Evolutionary conservation across 805 yeast species (phyloP).

Genomic region (baker's yeast (Saccharomyces cerevisiae)): DNA sequence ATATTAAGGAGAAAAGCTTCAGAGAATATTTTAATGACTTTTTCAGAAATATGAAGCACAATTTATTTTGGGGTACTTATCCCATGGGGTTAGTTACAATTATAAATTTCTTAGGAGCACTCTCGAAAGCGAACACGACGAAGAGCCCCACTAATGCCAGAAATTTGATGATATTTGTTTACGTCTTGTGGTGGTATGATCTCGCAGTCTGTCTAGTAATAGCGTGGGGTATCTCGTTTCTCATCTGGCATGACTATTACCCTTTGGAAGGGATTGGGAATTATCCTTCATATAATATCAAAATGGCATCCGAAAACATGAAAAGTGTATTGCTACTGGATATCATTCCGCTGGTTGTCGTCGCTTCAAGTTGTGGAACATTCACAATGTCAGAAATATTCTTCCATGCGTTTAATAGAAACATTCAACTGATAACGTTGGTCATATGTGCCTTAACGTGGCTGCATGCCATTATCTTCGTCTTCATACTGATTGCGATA

Average conservation of each 20-base stretch:
- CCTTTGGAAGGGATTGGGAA: conserved; percentile 20
- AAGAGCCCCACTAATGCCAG: conserved; percentile 6
- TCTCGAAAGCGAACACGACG: conserved; percentile 31
- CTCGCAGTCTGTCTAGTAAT: conserved; percentile 45
- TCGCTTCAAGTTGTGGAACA: conserved; percentile 59
- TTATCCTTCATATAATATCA: conserved; percentile 3
- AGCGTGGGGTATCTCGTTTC: conserved; percentile 53
- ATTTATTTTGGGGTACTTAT: conserved; percentile 66
- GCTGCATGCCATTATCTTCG: conserved; percentile 59
- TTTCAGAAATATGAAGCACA: conserved; percentile 35
- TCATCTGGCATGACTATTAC: conserved; percentile 34
- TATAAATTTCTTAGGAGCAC: conserved; percentile 43
- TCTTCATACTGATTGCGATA: conserved; percentile 46
- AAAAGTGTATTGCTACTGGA: conserved; percentile 61
- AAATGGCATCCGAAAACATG: conserved; percentile 33
- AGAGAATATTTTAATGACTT: conserved; percentile 25
- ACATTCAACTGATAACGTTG: conserved; percentile 41
- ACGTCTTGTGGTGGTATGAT: conserved; percentile 70
- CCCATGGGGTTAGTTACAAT: conserved; percentile 75
- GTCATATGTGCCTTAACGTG: conserved; percentile 51
- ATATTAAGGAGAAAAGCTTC: conserved; percentile 18
- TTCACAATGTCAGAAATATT: conserved; percentile 34
- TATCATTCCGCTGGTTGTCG: conserved; percentile 72
- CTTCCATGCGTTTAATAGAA: conserved; percentile 37
- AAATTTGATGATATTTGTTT: conserved; percentile 43